phyloP scores from a whole-genome alignment of 2,329 filamentous ascomycete genomes.

The Penicillium sp. region DNA sequence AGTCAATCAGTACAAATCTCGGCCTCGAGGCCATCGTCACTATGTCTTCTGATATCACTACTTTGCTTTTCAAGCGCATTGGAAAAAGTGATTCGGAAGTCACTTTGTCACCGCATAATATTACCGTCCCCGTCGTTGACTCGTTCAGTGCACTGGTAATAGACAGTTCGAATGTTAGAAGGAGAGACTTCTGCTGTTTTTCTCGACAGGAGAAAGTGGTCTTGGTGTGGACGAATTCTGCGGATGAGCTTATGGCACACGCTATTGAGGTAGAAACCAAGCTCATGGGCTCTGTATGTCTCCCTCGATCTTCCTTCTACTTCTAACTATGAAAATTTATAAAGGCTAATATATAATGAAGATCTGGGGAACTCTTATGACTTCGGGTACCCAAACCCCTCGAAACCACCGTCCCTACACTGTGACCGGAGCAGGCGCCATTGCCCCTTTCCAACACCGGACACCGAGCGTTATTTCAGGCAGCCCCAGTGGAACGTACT shows the following conservation, averaged over 20 bases:
- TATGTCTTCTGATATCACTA: slow-evolving; percentile 13
- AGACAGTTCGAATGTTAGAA: slow-evolving; percentile 8
- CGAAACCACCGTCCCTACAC: slow-evolving; percentile 1
- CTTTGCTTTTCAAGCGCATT: slow-evolving; percentile 12
- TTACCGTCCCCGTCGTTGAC: slow-evolving; percentile 11
- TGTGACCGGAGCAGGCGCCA: neutral
- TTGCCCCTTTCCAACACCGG: slow-evolving; percentile 4
- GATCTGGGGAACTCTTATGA: slow-evolving; percentile 13
- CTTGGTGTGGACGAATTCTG: slow-evolving; percentile 9
- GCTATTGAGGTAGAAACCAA: slow-evolving; percentile 12
- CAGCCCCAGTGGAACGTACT: neutral
- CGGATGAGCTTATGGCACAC: slow-evolving; percentile 11
- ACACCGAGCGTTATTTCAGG: slow-evolving; percentile 10
- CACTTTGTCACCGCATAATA: slow-evolving; percentile 11
- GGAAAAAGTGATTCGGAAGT: slow-evolving; percentile 10
- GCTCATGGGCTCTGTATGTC: slow-evolving; percentile 13
- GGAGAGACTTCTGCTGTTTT: slow-evolving; percentile 13
- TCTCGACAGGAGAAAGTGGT: slow-evolving; percentile 11
- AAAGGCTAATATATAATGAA: neutral
- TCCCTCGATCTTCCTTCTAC: no score
- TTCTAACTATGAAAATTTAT: neutral
- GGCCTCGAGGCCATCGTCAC: slow-evolving; percentile 7
- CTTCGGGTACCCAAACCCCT: slow-evolving; percentile 10
- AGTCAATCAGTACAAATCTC: slow-evolving; percentile 6
- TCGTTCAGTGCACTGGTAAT: slow-evolving; percentile 7